A percentile compares a stretch with the other conserved stretches of the same genome.
These are phyloP conservation scores for Hypericum perforatum DNA, from an alignment of 345 rosid species.

Conservation along the genomic window DNA sequence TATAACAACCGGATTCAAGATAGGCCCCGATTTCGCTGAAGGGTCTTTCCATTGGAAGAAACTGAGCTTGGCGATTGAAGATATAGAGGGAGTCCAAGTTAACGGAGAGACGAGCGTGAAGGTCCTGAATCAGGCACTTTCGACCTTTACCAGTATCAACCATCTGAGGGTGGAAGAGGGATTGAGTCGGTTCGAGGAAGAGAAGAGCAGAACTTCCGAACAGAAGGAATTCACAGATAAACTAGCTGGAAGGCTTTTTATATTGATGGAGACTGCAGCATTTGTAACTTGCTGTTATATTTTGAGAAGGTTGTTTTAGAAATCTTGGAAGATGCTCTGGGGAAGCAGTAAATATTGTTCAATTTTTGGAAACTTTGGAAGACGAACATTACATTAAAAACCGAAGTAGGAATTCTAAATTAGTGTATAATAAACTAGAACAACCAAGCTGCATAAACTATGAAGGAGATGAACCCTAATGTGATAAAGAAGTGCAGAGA, in stretches of 20 bases:
- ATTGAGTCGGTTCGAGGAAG: slow-evolving; percentile 12
- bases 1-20: slow-evolving; percentile 16
- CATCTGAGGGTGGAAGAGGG: slow-evolving; percentile 9
- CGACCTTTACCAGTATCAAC: slow-evolving; percentile 13
- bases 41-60: slow-evolving; percentile 11
- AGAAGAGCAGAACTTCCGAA: slow-evolving; percentile 14
- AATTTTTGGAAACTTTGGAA: no score
- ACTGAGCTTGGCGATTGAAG: slow-evolving; percentile 24
- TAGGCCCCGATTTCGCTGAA: neutral
- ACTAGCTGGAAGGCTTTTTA: slow-evolving; percentile 16
- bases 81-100: slow-evolving; percentile 12
- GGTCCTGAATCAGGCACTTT: slow-evolving; percentile 24
- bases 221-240: slow-evolving; percentile 7
- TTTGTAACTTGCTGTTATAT: slow-evolving; percentile 5
- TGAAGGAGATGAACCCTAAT: no score
- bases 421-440: no score
- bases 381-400: no score
- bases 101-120: slow-evolving; percentile 12
- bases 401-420: no score
- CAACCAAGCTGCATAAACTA: no score
- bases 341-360: no score
- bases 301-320: neutral
- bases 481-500: no score
- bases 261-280: slow-evolving; percentile 12
- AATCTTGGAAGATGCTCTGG: no score